Percentiles rank a stretch among this genome's conserved stretches.
These are phyloP conservation scores for Teunomyces panamensis DNA, from an alignment of 805 yeast species.

Conservation along the genomic window DNA sequence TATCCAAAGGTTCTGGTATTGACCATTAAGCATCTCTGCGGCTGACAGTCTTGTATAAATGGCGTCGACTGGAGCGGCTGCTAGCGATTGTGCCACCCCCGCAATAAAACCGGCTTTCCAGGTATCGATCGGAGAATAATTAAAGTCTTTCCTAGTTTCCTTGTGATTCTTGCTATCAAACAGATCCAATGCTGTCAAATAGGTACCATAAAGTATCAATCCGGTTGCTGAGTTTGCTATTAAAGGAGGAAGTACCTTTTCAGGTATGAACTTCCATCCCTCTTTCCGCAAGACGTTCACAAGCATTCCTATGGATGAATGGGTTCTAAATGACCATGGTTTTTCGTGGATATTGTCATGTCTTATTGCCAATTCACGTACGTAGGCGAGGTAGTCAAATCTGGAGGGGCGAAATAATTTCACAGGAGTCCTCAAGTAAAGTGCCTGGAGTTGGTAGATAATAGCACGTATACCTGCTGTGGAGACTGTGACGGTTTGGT, in stretches of 20 bases:
- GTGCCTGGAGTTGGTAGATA: conserved; percentile 70
- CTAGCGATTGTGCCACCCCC: conserved; percentile 83
- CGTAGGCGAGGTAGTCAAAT: conserved; percentile 77
- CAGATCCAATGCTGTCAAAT: conserved; percentile 52
- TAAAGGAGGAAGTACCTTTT: conserved; percentile 81
- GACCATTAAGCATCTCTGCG: conserved; percentile 65
- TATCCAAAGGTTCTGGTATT: conserved; percentile 70
- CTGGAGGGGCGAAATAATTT: conserved; percentile 88
- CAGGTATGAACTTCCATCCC: conserved; percentile 87
- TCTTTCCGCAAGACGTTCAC: conserved; percentile 66
- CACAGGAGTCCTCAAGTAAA: conserved; percentile 78
- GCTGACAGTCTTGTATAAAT: conserved; percentile 78
- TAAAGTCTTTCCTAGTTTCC: conserved; percentile 7
- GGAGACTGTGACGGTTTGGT: conserved; percentile 64
- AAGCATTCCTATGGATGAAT: conserved; percentile 75
- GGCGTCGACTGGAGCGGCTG: conserved; percentile 93
- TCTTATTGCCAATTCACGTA: conserved; percentile 49
- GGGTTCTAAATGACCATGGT: conserved; percentile 60
- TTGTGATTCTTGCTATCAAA: conserved; percentile 16
- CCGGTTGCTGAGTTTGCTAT: conserved; percentile 90
- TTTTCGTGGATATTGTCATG: conserved; percentile 43
- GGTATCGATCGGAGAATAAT: conserved; percentile 49
- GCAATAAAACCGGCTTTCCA: conserved; percentile 82
- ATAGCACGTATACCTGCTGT: conserved; percentile 86
- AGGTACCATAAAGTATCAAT: conserved; percentile 77